phyloP scores from a whole-genome alignment of 495 filamentous ascomycete genomes.

The Jackrogersella multiformis region DNA sequence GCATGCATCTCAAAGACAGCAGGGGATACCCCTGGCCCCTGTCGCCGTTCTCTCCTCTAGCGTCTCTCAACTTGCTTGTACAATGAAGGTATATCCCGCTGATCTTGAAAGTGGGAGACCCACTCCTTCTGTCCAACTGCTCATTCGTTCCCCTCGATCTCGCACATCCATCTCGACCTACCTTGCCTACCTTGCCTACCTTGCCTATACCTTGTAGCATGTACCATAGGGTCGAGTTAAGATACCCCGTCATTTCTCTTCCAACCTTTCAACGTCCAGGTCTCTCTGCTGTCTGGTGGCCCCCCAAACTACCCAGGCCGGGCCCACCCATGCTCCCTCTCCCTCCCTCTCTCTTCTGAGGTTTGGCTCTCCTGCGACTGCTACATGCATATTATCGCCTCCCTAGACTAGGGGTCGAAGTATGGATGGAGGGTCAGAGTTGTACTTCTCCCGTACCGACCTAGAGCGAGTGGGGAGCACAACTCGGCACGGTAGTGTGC shows the following conservation, averaged over 20 bases:
- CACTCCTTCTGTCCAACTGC: constrained; percentile 9
- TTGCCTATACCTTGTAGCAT: neutral
- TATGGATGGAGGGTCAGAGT: constrained; percentile 30
- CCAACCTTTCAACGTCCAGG: constrained; percentile 8
- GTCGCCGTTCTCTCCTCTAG: constrained; percentile 31
- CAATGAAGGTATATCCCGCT: constrained; percentile 40
- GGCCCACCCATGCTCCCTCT: constrained; percentile 29
- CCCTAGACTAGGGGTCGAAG: constrained; percentile 37
- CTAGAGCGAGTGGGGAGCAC: constrained; percentile 37
- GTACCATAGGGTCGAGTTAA: constrained; percentile 19
- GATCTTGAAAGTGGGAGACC: constrained; percentile 38
- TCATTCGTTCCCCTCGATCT: constrained; percentile 38
- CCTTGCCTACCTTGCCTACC: too few relatives aligned
- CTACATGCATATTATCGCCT: constrained; percentile 41
- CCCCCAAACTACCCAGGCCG: constrained; percentile 37
- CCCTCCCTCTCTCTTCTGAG: constrained; percentile 21
- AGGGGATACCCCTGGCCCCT: constrained; percentile 26
- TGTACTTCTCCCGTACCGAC: constrained; percentile 39
- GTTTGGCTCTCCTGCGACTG: constrained; percentile 38
- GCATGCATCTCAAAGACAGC: constrained; percentile 29
- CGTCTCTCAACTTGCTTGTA: constrained; percentile 28
- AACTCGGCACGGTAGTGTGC: constrained; percentile 31
- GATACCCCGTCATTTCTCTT: constrained; percentile 30
- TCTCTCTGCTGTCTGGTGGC: neutral
- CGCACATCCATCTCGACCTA: constrained; percentile 32